Evolutionary conservation across 305 asterid genomes (phyloP), one percentile per base, ranked within the genome.

Genomic region (Rubia balearica): DNA sequence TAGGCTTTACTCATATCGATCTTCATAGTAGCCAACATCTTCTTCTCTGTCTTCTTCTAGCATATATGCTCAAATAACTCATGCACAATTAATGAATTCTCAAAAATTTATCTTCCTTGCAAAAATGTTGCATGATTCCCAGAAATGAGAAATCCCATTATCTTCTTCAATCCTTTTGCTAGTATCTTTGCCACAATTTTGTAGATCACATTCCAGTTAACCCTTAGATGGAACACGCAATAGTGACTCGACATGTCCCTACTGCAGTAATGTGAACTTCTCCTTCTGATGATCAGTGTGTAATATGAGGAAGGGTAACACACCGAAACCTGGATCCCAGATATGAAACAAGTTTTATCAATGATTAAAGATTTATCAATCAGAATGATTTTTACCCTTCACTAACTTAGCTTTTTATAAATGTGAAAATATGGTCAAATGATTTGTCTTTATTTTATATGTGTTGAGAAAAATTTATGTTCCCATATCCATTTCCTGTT

Each of bases 271-370:
- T 68, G 88, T 90, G 74, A 89, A 89, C 74, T 90, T 87, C 74
- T 87, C 96, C 36, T 90, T 89, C 69, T 86, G 95, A 81, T 82
- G 96, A 81, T 82, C 83, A 7, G 88, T 87, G 64, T 90, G 97
- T 80, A 90, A 90, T 86, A 89, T 90, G 97, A 89, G 97, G 85
- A 90, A 89, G 77, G 89, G 97, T 88, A 85, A 87, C 74, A 90
- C 97, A 5, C 92, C 97, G n/a, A 90, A 90, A 85, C 96, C 97
- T 75, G 94, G 90, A 74, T 77, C 90, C 64, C 97, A 90, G 91
- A 96, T 90, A 77, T 72, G 77, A 5, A 46, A 46, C 3, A 14
- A 53, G 60, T 53, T 19, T 36, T 36, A 4, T 36, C 6, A 36
- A 36, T 68, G 63, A 71, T 61, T 40, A 49, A 30, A 16, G 36